Base-by-base conservation (phyloP, 768 basidiomycete species). In the Auricularia sp. region DNA sequence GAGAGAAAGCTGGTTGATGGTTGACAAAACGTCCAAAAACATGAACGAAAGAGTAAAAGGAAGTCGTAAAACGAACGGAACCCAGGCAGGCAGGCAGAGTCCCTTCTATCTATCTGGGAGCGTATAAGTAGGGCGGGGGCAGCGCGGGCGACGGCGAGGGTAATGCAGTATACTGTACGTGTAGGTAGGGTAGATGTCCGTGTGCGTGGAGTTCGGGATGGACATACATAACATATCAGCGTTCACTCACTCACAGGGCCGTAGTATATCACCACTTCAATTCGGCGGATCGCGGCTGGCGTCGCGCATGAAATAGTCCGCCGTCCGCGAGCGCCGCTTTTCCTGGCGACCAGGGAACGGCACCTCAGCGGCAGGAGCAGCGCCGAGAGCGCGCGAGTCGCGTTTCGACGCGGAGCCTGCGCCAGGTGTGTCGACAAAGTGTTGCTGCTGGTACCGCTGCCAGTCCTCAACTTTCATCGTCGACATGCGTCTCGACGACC, bases 391-490 rank as follows among this genome's bases (percentile, higher is more conserved):
- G 16, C 47, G 47, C 56, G 34, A 59, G 56, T 59, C 56, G 56
- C 56, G 56, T 35, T 59, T 59, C 54, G 54, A 56, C 44, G 44
- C 10, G 21, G 47, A 18, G 18, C 47, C 47, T 6, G 47, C 5
- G 47, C 18, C 47, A 18, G 47, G 47, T 6, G 14, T 33, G 24
- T 59, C 14, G 56, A 59, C 29, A 7, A 59, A 14, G 34, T 59
- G 24, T 34, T 29, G 24, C 7, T 83, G 79, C 72, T 92, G 90
- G 69, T 85, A 81, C 68, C 83, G 82, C 74, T 90, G 86, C 90
- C 91, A 92, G 72, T 91, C 90, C 73, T 91, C 88, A 47, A 92
- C 90, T 72, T 91, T 90, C 79, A 92, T 74, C 72, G 81, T 84
- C 51, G 89, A 90, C 73, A 87, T 73, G 59, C 88, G 83, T 69